Percentiles rank a stretch among this genome's conserved stretches.
phyloP scores from a whole-genome alignment of 495 filamentous ascomycete species.

The Penicillium diatomitis region DNA sequence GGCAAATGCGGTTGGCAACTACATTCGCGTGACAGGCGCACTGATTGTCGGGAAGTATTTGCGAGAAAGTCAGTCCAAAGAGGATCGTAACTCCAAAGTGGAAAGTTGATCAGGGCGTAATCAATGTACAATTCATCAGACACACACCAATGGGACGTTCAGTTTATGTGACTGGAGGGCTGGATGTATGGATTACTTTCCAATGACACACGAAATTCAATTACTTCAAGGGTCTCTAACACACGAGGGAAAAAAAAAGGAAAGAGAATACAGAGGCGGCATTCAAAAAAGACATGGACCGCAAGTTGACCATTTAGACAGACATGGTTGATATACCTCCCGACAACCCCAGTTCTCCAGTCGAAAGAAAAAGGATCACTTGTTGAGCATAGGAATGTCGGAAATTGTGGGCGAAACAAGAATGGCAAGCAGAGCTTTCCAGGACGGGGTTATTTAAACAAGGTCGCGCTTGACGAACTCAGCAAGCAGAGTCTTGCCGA shows the following conservation, averaged over 20 bases:
- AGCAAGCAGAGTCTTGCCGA: constrained; percentile 86
- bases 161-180: too few relatives aligned
- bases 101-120: too few relatives aligned
- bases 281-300: constrained; percentile 10
- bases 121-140: too few relatives aligned
- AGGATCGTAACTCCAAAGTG: too few relatives aligned
- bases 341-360: constrained; percentile 9
- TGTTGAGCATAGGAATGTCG: constrained; percentile 10
- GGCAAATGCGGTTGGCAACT: too few relatives aligned
- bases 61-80: too few relatives aligned
- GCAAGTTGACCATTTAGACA: constrained; percentile 12
- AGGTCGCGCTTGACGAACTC: constrained; percentile 96
- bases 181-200: too few relatives aligned
- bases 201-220: constrained; percentile 22
- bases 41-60: too few relatives aligned
- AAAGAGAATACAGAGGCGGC: constrained; percentile 25
- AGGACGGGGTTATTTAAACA: constrained; percentile 47
- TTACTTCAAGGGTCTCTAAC: constrained; percentile 27
- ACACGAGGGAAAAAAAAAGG: constrained; percentile 13
- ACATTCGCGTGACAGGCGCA: too few relatives aligned
- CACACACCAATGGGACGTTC: too few relatives aligned
- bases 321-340: constrained; percentile 17
- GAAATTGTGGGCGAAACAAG: neutral
- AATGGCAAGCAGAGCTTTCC: neutral
- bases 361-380: constrained; percentile 7